These are phyloP conservation scores for Salix koriyanagi DNA, from an alignment of 345 rosid species.

Conservation along the genomic window DNA sequence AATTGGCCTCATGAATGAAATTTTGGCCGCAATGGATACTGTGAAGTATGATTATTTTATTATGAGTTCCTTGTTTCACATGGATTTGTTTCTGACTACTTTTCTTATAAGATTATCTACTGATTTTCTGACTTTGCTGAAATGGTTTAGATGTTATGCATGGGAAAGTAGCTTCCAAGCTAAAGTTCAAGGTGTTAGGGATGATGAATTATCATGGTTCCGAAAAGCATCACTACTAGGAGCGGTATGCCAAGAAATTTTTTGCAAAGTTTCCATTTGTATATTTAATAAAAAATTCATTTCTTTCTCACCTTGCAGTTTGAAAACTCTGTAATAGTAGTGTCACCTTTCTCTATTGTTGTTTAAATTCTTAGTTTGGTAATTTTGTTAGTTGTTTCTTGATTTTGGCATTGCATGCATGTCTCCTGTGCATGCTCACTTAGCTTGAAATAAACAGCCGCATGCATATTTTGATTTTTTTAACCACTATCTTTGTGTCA, in stretches of 20 bases:
- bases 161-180: conserved; percentile 94
- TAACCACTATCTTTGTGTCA: not conserved
- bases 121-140: conserved; percentile 1
- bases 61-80: not conserved
- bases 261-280: conserved; percentile 4
- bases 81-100: not conserved
- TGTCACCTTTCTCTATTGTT: not conserved
- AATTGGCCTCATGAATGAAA: conserved; percentile 96
- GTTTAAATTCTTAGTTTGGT: not conserved
- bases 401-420: not conserved
- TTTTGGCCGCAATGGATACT: conserved; percentile 98
- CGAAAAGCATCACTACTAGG: conserved; percentile 80
- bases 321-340: not conserved
- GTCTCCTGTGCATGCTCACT: not conserved
- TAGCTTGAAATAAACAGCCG: not conserved
- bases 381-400: not conserved
- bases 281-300: too few species aligned
- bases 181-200: conserved; percentile 74
- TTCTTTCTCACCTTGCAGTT: not conserved
- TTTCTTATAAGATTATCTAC: not conserved
- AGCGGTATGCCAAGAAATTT: conserved; percentile 59
- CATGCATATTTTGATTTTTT: not conserved
- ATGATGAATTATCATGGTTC: conserved; percentile 95
- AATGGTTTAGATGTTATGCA: conserved; percentile 78
- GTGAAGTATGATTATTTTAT: conserved; percentile 67